Evolutionary conservation across 2,329 filamentous ascomycete species (phyloP).

Genomic region (Elsinoe arachidis): DNA sequence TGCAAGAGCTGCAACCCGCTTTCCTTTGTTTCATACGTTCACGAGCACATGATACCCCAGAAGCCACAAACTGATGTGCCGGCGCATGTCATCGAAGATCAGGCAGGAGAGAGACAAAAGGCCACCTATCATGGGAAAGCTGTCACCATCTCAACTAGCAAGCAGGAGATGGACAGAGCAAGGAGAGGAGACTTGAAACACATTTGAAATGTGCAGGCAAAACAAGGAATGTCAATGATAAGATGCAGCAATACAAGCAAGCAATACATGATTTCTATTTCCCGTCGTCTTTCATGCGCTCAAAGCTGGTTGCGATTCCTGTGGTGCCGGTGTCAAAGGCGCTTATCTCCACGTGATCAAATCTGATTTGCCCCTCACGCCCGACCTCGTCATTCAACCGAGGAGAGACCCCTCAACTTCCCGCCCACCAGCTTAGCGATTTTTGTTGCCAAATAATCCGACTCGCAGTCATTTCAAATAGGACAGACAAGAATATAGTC

Average conservation of each 20-base stretch:
- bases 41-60: conserved; percentile 11
- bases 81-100: conserved; percentile 7
- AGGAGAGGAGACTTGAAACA: background rate
- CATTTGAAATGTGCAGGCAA: background rate
- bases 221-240: conserved; percentile 3
- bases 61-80: conserved; percentile 8
- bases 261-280: background rate
- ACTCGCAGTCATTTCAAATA: background rate
- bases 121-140: background rate
- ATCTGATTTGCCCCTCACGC: background rate
- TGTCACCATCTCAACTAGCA: background rate
- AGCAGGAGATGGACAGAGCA: background rate
- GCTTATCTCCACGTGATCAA: background rate
- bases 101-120: background rate
- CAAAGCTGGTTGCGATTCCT: too few species aligned
- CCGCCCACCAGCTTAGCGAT: background rate
- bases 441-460: background rate
- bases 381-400: conserved; percentile 1
- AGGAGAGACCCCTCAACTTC: background rate
- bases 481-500: background rate
- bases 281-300: background rate
- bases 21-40: conserved; percentile 1
- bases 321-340: background rate
- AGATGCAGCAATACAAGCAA: conserved; percentile 1
- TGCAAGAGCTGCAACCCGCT: background rate